A percentile compares a stretch with the other conserved stretches of the same genome.
These are phyloP conservation scores for Fusarium continuum DNA, from an alignment of 2,329 filamentous ascomycete species.

Conservation along the genomic window DNA sequence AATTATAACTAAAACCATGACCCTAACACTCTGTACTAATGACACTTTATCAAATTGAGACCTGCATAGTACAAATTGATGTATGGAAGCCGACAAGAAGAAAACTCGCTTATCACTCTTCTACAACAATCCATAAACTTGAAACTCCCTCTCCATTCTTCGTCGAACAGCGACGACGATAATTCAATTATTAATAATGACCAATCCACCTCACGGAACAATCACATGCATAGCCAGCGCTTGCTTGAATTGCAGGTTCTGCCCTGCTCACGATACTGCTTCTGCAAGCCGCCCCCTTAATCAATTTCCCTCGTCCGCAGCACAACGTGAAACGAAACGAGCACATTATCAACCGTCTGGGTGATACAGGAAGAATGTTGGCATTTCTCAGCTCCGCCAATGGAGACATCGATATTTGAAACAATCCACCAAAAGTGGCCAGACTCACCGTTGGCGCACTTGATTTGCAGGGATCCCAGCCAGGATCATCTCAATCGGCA, in stretches of 20 bases:
- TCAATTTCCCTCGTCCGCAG: neutral
- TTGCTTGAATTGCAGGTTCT: neutral
- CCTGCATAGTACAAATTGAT: too few species aligned
- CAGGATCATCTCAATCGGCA: slow-evolving; percentile 1
- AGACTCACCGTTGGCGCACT: slow-evolving; percentile 21
- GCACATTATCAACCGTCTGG: neutral
- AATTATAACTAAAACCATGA: too few species aligned
- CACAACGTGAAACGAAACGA: slow-evolving; percentile 22
- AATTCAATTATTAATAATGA: neutral
- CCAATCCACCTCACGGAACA: neutral
- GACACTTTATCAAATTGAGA: too few species aligned
- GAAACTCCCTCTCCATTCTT: neutral
- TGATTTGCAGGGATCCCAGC: neutral
- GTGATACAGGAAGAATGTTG: neutral
- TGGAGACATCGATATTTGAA: slow-evolving; percentile 29
- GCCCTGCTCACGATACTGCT: neutral
- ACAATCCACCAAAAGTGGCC: neutral
- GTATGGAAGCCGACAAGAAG: neutral
- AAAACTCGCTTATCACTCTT: neutral
- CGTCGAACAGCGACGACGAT: neutral
- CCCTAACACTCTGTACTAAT: too few species aligned
- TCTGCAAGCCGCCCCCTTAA: slow-evolving; percentile 11
- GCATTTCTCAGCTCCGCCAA: slow-evolving; percentile 24
- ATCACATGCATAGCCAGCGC: neutral
- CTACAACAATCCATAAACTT: neutral